Conservation (phyloP, 192 early-diverging fungal species). For the Phlyctochytrium planicorne region DNA sequence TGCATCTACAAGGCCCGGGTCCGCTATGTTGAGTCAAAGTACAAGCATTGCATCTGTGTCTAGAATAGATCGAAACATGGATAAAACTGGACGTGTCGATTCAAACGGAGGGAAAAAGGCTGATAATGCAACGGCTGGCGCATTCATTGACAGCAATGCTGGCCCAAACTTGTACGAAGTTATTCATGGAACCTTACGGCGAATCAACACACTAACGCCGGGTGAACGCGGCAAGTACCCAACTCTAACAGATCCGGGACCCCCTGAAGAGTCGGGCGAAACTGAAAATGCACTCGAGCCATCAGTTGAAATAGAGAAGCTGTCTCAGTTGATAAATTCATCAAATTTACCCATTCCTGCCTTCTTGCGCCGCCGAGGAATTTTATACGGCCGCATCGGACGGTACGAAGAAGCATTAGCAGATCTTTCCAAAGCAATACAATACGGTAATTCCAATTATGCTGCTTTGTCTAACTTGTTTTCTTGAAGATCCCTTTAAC, state of each 20-base stretch:
- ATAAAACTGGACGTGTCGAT: background rate
- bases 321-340: conserved; percentile 34
- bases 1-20: conserved; percentile 3
- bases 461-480: background rate
- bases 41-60: background rate
- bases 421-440: conserved; percentile 49
- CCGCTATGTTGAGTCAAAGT: conserved; percentile 4
- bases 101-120: conserved; percentile 12
- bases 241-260: conserved; percentile 36
- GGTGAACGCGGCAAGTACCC: conserved; percentile 44
- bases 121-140: conserved; percentile 7
- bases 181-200: conserved; percentile 30
- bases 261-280: conserved; percentile 20
- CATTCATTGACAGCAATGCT: conserved; percentile 1
- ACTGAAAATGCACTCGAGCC: conserved; percentile 23
- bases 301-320: conserved; percentile 33
- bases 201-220: conserved; percentile 27
- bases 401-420: conserved; percentile 36
- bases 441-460: conserved; percentile 28
- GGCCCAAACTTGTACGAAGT: conserved; percentile 34
- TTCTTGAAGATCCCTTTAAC: conserved; percentile 47
- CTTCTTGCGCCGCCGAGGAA: conserved; percentile 42
- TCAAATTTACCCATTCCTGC: conserved; percentile 43
- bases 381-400: conserved; percentile 33
- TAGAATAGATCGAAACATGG: background rate